Percentiles rank a stretch among this genome's conserved stretches.
phyloP scores from a whole-genome alignment of 306 rosid genomes.

The Prunus davidiana region DNA sequence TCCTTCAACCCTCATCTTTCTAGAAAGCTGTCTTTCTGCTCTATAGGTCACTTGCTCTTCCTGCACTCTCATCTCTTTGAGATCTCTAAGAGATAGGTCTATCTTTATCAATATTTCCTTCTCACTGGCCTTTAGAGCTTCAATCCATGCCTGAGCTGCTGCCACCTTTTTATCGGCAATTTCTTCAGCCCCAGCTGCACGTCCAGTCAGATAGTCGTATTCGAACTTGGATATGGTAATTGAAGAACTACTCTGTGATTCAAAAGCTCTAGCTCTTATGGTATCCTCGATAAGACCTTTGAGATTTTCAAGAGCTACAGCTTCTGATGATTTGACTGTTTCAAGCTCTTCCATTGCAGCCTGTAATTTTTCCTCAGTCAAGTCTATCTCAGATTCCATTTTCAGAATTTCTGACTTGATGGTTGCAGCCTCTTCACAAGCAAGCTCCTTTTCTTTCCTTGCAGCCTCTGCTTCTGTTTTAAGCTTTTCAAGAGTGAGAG shows the following conservation, averaged over 20 bases:
- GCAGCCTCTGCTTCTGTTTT: slow-evolving; percentile 54
- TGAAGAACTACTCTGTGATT: slow-evolving; percentile 48
- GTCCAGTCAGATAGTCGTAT: slow-evolving; percentile 64
- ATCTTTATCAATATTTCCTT: slow-evolving; percentile 58
- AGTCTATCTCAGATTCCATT: slow-evolving; percentile 55
- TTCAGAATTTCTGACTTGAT: slow-evolving; percentile 43
- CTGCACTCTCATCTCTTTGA: slow-evolving; percentile 44
- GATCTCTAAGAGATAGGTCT: slow-evolving; percentile 52
- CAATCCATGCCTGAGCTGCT: slow-evolving; percentile 82
- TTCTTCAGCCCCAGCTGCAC: slow-evolving; percentile 68
- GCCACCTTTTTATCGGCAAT: slow-evolving; percentile 83
- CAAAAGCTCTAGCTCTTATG: slow-evolving; percentile 50
- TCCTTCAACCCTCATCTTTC: slow-evolving; percentile 38
- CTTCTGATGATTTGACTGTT: slow-evolving; percentile 55
- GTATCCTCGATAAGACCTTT: slow-evolving; percentile 51
- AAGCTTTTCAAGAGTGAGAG: slow-evolving; percentile 52
- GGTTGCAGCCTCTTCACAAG: slow-evolving; percentile 41
- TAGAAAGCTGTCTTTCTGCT: slow-evolving; percentile 35
- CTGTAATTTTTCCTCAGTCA: slow-evolving; percentile 57
- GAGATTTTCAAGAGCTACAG: slow-evolving; percentile 57
- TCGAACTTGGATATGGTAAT: slow-evolving; percentile 82
- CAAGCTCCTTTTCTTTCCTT: slow-evolving; percentile 46
- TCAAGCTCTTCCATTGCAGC: slow-evolving; percentile 67
- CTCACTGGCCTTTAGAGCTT: slow-evolving; percentile 89
- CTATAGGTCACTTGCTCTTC: slow-evolving; percentile 38